phyloP scores from a whole-genome alignment of 176 grass and related monocot species.

The Microstegium vimineum region DNA sequence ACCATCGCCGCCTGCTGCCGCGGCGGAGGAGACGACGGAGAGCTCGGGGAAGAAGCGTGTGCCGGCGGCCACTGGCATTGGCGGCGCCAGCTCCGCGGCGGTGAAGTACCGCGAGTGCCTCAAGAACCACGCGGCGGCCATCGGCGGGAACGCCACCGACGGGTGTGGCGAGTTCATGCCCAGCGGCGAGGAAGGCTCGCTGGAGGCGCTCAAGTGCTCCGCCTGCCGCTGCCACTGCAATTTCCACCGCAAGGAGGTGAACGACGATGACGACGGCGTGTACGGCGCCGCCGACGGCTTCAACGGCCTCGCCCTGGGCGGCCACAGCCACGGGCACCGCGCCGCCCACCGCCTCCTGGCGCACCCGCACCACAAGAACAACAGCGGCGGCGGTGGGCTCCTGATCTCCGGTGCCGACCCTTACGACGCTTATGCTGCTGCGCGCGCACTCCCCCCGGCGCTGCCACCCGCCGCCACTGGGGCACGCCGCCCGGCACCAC shows the following conservation, averaged over 20 bases:
- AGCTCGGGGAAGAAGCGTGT: slow-evolving; percentile 37
- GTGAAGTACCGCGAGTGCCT: slow-evolving; percentile 87
- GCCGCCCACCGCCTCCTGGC: slow-evolving; percentile 28
- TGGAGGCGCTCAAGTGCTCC: slow-evolving; percentile 84
- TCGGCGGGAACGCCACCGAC: slow-evolving; percentile 84
- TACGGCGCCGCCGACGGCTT: not conserved
- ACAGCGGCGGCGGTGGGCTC: slow-evolving; percentile 20
- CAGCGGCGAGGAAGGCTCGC: slow-evolving; percentile 61
- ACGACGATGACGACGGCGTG: slow-evolving; percentile 14
- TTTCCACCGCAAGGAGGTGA: slow-evolving; percentile 84
- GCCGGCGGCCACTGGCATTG: not conserved
- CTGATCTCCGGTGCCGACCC: slow-evolving; percentile 27
- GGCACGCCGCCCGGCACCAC: slow-evolving; percentile 18
- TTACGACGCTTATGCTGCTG: slow-evolving; percentile 33
- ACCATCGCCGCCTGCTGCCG: slow-evolving; percentile 4
- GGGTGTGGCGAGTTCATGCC: slow-evolving; percentile 99
- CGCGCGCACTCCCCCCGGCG: slow-evolving; percentile 15
- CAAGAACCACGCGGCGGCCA: slow-evolving; percentile 91
- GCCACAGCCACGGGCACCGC: slow-evolving; percentile 26
- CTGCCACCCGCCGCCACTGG: not conserved
- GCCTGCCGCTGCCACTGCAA: slow-evolving; percentile 93
- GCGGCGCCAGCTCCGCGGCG: not conserved
- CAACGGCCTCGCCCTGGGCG: not conserved
- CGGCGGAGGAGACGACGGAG: slow-evolving; percentile 1
- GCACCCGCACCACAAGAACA: not conserved